Conservation (phyloP, 345 rosid species). For the Garcia nutans region DNA sequence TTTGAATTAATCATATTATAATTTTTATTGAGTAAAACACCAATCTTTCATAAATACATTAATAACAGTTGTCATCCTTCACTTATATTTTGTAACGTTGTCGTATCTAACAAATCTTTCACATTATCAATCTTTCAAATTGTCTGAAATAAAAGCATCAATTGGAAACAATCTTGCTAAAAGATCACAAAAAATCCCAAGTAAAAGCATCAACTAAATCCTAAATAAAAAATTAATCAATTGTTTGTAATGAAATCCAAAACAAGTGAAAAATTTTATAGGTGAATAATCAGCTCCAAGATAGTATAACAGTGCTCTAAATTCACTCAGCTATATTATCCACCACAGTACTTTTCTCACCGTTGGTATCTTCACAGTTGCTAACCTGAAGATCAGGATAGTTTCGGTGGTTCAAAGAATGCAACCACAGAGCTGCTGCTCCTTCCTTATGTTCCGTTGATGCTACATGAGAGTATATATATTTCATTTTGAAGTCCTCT, state of each 20-base stretch:
- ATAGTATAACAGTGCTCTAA: not conserved
- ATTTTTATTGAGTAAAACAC: too few relatives aligned
- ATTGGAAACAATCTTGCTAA: not conserved
- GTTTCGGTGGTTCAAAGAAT: constrained; percentile 81
- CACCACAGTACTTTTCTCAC: not conserved
- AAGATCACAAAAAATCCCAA: not conserved
- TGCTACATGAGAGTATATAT: constrained; percentile 80
- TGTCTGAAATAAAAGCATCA: not conserved
- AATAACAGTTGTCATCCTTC: too few relatives aligned
- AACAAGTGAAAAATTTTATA: not conserved
- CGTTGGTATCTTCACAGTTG: constrained; percentile 9
- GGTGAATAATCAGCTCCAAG: not conserved
- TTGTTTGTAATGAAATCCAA: not conserved
- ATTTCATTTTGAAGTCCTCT: constrained; percentile 75
- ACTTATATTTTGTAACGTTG: too few relatives aligned
- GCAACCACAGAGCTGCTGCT: constrained; percentile 83
- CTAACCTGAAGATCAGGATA: constrained; percentile 55
- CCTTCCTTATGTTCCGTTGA: constrained; percentile 82
- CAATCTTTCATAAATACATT: too few relatives aligned
- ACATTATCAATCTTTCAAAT: too few relatives aligned
- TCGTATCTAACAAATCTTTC: too few relatives aligned
- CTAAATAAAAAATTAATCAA: not conserved
- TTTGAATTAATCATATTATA: too few relatives aligned
- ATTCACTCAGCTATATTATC: constrained; percentile 4
- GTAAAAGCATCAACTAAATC: not conserved